Conservation (phyloP, 768 basidiomycete genomes). For the Phaeotremella skinneri region DNA sequence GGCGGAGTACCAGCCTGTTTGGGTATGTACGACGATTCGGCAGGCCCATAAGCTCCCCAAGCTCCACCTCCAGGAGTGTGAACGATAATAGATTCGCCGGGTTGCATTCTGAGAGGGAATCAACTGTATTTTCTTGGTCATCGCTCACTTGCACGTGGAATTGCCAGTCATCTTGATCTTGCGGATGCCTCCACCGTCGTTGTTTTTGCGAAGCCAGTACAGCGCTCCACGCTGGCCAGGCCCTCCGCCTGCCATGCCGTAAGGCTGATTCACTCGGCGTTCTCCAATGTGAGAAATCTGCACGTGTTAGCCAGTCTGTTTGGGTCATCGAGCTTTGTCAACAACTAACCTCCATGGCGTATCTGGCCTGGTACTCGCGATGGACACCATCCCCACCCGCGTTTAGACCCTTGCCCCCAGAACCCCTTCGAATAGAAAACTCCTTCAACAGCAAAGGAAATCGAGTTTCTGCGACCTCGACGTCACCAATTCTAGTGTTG, state of each 20-base stretch:
- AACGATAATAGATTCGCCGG: constrained; percentile 11
- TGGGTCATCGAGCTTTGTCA: constrained; percentile 4
- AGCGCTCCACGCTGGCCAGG: constrained; percentile 6
- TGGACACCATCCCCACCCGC: constrained; percentile 17
- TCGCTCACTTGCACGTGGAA: too few species aligned
- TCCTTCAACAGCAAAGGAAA: constrained; percentile 3
- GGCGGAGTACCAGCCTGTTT: too few species aligned
- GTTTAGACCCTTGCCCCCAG: constrained; percentile 7
- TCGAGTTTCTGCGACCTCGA: constrained; percentile 6
- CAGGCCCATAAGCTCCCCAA: too few species aligned
- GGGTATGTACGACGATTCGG: too few species aligned
- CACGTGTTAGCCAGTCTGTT: constrained; percentile 7
- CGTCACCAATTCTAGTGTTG: constrained; percentile 13
- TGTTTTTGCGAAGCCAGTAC: neutral
- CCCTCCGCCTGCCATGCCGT: constrained; percentile 13
- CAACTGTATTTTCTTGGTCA: too few species aligned
- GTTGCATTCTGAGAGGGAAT: constrained; percentile 6
- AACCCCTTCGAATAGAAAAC: constrained; percentile 13
- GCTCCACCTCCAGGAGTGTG: constrained; percentile 17
- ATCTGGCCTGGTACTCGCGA: constrained; percentile 19
- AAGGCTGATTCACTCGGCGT: constrained; percentile 15
- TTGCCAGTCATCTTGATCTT: too few species aligned
- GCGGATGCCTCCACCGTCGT: too few species aligned
- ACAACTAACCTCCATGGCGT: constrained; percentile 11
- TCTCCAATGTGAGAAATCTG: constrained; percentile 11